Base-by-base conservation (phyloP, 495 filamentous ascomycete genomes). In the Penicillium silybi region DNA sequence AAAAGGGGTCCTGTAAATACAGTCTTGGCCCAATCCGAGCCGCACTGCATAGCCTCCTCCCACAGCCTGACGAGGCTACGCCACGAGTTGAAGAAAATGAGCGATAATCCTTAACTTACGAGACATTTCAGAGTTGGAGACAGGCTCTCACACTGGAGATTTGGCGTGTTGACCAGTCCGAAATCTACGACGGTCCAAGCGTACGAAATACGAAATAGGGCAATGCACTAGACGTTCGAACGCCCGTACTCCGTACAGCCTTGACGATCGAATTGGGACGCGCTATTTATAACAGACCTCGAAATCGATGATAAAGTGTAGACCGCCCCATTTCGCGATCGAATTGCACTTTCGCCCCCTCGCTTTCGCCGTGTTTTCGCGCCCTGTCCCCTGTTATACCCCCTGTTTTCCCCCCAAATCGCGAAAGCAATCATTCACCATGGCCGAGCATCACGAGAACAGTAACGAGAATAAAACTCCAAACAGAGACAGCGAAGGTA, bases 201-300 rank as follows among this genome's bases (percentile, higher is more conserved):
- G 18, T 23, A 40, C 20, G 9, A 2, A 29, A n/a, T 23, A 32
- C 41, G 10, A 27, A 38, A 43, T 35, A 41, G 29, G 51, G 51
- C 39, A 53, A 39, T 42, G 38, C 17, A 38, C 35, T 29, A 29
- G 1, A 5, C 26, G 9, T n/a, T n/a, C 11, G 15, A 16, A 38
- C 35, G 35, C 26, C 26, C 7, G 26, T 29, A 29, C 26, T n/a
- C n/a, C n/a, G n/a, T n/a, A n/a, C 20, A 48, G 34, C 34, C 19
- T 48, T 39, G 45, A 27, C 45, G 20, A 48, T 48, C 45, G 19
- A 35, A 35, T 46, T 38, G 16, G 25, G 11, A 10, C 25, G 8
- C 35, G 4, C 42, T 52, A 52, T 46, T 52, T 41, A 32, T 46
- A 40, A 42, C 26, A n/a, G n/a, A n/a, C 22, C 22, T 23, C 6